Percentiles rank a stretch among this genome's conserved stretches.
Conservation (phyloP, 2,329 filamentous ascomycete species). For the Ophiosphaerella korrae region DNA sequence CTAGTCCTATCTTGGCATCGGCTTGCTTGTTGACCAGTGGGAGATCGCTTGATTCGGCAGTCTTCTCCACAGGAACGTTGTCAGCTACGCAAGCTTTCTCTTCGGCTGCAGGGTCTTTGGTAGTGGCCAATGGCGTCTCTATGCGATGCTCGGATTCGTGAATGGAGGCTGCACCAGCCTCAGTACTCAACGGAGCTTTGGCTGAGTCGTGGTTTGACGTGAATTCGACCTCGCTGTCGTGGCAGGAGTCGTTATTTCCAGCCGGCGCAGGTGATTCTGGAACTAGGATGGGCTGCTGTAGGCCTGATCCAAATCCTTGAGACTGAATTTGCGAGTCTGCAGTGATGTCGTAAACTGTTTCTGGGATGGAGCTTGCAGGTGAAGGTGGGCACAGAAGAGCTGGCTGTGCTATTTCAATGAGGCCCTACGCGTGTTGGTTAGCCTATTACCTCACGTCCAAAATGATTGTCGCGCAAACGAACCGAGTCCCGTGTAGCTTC, state of each 20-base stretch:
- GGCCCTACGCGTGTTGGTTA: conserved; percentile 16
- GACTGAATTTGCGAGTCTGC: conserved; percentile 22
- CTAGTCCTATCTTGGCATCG: conserved; percentile 6
- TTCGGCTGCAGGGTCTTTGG: too few species aligned
- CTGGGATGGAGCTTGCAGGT: conserved; percentile 31
- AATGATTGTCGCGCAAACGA: not conserved
- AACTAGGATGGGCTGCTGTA: conserved; percentile 7
- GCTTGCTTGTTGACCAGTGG: not conserved
- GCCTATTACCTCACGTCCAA: not conserved
- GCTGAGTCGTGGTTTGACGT: too few species aligned
- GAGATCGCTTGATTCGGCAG: too few species aligned
- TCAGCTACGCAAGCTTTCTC: too few species aligned
- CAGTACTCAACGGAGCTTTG: too few species aligned
- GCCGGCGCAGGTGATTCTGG: not conserved
- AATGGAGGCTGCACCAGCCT: too few species aligned
- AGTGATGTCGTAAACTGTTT: conserved; percentile 29
- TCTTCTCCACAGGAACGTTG: too few species aligned
- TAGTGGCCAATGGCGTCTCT: too few species aligned
- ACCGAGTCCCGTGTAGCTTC: conserved; percentile 18
- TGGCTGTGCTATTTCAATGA: conserved; percentile 18
- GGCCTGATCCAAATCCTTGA: not conserved
- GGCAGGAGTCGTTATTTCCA: too few species aligned
- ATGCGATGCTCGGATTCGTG: too few species aligned
- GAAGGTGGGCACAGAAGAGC: conserved; percentile 16
- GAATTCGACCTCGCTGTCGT: too few species aligned